Base-by-base conservation (phyloP, 2,329 filamentous ascomycete genomes). In the Alternaria novae-zelandiae region DNA sequence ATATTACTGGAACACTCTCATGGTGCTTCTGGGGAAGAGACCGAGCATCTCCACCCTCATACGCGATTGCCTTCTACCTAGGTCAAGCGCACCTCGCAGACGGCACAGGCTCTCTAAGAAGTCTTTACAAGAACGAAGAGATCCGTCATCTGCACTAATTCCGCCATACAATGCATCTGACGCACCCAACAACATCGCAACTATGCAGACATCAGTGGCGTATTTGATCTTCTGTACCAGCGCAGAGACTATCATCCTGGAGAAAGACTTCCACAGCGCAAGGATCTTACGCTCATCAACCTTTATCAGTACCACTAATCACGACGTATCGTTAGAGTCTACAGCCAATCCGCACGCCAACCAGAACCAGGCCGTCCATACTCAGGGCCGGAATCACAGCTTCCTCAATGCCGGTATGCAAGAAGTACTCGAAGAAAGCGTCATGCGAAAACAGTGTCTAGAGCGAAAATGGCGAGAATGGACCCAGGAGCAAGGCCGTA, bases 281-380 rank as follows among this genome's bases (percentile, higher is more conserved):
- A 79, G 79, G 1, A 69, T 84, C 6, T 79, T 82, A n/a, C 79
- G 78, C 1, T 84, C 83, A 3, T 73, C 74, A 1, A 78, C 82
- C 2, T 89, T 90, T 70, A 83, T 89, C 41, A 81, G 84, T 3
- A 82, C 83, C 11, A 88, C 87, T 1, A 90, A 90, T 70, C 85
- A 87, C 71, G 86, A 89, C 25, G 70, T 54, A 10, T 57, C 59
- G 7, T 65, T 70, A 30, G 70, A 74, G 55, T 36, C 44, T 5
- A 20, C 41, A 23, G 12, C 6, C 55, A 25, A 26, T 6, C 36
- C 54, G 11, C 26, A 45, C 25, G 17, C 54, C 15, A 15, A 46
- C 4, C 68, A 57, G 50, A 60, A 21, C 12, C 68, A 56, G 49
- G 61, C 28, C 3, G 49, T 61, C 3, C 63, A 69, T 28, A 50